Evolutionary conservation across 2,329 filamentous ascomycete genomes (phyloP).

Genomic region (Aspergillus pseudonomiae): DNA sequence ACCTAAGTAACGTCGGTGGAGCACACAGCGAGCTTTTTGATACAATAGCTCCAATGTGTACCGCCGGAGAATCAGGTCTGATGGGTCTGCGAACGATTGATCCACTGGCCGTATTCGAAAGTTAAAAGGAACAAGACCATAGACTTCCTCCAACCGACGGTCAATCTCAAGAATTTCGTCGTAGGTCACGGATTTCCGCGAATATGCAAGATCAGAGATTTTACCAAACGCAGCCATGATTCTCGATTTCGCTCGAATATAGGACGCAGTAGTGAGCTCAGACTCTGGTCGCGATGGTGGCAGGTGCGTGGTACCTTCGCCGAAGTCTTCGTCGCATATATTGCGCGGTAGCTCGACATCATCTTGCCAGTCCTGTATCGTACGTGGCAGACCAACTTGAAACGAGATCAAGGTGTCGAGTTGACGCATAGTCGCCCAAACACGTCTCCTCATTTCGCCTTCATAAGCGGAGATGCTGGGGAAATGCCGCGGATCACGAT

Average conservation of each 20-base stretch:
- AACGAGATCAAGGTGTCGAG: conserved; percentile 65
- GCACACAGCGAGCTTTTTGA: conserved; percentile 54
- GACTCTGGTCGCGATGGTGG: conserved; percentile 56
- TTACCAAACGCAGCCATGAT: conserved; percentile 41
- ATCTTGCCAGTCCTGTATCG: conserved; percentile 62
- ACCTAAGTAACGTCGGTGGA: conserved; percentile 58
- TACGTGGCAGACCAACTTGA: conserved; percentile 66
- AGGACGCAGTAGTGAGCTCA: conserved; percentile 54
- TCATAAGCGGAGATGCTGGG: conserved; percentile 57
- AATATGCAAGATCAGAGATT: conserved; percentile 42
- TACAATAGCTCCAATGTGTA: conserved; percentile 57
- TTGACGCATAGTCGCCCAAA: conserved; percentile 51
- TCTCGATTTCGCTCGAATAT: conserved; percentile 39
- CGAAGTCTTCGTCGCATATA: conserved; percentile 63
- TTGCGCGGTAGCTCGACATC: conserved; percentile 64
- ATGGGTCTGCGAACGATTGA: conserved; percentile 51
- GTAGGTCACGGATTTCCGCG: conserved; percentile 37
- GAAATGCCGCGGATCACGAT: conserved; percentile 60
- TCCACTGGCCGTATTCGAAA: conserved; percentile 30
- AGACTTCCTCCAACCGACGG: conserved; percentile 37
- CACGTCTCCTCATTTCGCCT: conserved; percentile 55
- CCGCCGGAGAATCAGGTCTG: conserved; percentile 55
- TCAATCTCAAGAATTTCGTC: conserved; percentile 42
- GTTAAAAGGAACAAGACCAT: conserved; percentile 25
- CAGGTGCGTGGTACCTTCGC: conserved; percentile 52